phyloP scores from a whole-genome alignment of 108 stramenopile genomes.

The Fistulifera pelliculosa region DNA sequence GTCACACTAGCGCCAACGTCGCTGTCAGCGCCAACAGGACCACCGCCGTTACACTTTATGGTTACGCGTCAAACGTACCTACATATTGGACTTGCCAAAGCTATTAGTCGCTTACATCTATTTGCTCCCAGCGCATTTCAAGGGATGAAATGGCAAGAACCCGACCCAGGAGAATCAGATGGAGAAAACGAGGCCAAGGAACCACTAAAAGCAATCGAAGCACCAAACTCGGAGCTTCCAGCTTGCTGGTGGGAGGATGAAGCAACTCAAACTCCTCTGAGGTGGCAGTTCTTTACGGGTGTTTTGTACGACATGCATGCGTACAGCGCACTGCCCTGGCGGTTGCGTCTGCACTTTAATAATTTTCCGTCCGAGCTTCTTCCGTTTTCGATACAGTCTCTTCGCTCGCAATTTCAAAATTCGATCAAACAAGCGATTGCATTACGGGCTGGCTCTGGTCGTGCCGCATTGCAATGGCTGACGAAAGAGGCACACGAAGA shows the following conservation, averaged over 20 bases:
- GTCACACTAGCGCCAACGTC: constrained; percentile 58
- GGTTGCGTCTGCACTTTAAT: constrained; percentile 67
- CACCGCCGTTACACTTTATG: constrained; percentile 54
- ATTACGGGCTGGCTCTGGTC: constrained; percentile 48
- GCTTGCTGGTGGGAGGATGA: constrained; percentile 83
- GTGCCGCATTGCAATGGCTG: constrained; percentile 52
- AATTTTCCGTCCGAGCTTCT: constrained; percentile 53
- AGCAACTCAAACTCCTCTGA: constrained; percentile 42
- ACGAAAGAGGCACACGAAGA: constrained; percentile 49
- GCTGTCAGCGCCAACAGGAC: constrained; percentile 53
- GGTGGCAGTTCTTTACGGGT: constrained; percentile 76
- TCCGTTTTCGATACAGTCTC: constrained; percentile 34
- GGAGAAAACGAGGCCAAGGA: constrained; percentile 10
- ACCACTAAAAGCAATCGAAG: constrained; percentile 2
- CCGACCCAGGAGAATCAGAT: constrained; percentile 10
- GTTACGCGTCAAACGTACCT: constrained; percentile 57
- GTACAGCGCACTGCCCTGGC: constrained; percentile 52
- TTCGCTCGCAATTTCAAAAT: constrained; percentile 49
- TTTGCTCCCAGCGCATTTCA: constrained; percentile 54
- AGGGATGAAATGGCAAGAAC: constrained; percentile 19
- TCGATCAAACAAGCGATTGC: constrained; percentile 79
- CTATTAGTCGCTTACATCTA: constrained; percentile 39
- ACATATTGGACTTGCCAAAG: constrained; percentile 55
- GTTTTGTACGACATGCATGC: constrained; percentile 56
- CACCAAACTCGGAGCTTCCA: constrained; percentile 12